A percentile compares a stretch with the other conserved stretches of the same genome.
Conservation (phyloP, 2,329 filamentous ascomycete genomes). For the Ascochyta clinopodiicola region DNA sequence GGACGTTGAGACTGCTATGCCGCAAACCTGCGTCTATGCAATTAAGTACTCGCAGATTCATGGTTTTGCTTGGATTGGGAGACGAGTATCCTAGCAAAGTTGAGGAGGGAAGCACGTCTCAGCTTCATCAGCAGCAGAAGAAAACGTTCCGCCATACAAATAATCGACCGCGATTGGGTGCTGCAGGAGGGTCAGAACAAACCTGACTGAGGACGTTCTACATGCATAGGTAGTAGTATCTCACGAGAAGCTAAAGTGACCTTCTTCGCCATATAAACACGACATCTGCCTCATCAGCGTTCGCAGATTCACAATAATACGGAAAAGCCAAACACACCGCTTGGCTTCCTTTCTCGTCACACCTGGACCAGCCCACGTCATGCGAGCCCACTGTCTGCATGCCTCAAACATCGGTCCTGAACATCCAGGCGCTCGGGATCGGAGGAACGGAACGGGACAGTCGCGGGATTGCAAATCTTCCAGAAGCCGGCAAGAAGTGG, state of each 20-base stretch:
- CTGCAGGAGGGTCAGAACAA: background rate
- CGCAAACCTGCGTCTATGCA: background rate
- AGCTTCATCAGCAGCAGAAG: background rate
- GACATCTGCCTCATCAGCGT: background rate
- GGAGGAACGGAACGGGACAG: background rate
- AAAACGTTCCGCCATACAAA: background rate
- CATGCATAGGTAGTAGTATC: too few relatives aligned
- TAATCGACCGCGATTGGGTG: background rate
- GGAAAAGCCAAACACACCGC: background rate
- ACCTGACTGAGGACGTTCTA: background rate
- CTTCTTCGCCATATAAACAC: background rate
- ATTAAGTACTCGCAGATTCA: background rate
- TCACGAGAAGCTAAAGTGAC: background rate
- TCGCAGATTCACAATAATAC: background rate
- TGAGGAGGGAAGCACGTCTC: background rate
- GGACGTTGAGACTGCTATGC: background rate
- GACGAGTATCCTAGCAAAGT: background rate
- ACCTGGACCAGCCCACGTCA: background rate
- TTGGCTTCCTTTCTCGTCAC: background rate
- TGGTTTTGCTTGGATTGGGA: background rate
- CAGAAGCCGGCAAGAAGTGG: slow-evolving; percentile 6
- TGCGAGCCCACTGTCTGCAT: background rate
- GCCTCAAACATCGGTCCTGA: slow-evolving; percentile 1
- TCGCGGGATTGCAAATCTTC: background rate
- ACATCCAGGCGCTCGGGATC: background rate